phyloP scores from a whole-genome alignment of 257 asterid species.

The Solanum megistacrolobum region DNA sequence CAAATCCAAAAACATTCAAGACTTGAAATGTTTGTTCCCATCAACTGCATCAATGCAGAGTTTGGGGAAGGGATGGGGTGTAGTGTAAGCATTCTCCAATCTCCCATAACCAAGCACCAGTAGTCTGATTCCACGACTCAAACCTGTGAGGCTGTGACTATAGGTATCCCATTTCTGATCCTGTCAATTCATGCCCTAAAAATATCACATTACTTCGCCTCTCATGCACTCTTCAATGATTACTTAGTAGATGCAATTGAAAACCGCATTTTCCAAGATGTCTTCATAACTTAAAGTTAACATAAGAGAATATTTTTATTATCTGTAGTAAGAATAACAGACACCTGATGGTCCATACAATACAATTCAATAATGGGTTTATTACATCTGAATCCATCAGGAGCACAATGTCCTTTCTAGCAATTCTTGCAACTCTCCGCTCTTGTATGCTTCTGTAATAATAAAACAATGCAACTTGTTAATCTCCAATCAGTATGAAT shows the following conservation, averaged over 20 bases:
- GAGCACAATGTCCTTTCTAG: slow-evolving; percentile 59
- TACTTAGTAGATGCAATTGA: not conserved
- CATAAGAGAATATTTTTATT: not conserved
- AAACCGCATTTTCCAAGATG: not conserved
- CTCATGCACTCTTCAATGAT: not conserved
- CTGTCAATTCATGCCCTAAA: not conserved
- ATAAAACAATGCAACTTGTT: slow-evolving; percentile 7
- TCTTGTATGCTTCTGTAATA: slow-evolving; percentile 57
- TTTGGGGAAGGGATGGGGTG: not conserved
- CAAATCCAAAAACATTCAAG: not conserved
- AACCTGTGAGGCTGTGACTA: not conserved
- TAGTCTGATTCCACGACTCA: not conserved
- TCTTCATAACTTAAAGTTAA: not conserved
- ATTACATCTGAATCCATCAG: slow-evolving; percentile 4
- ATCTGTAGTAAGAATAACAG: not conserved
- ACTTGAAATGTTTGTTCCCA: not conserved
- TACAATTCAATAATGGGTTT: not conserved
- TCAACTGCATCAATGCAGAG: not conserved
- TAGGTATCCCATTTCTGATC: not conserved
- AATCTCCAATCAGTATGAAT: not conserved
- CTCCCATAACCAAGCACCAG: not conserved
- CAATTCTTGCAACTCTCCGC: slow-evolving; percentile 65
- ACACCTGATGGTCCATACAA: not conserved
- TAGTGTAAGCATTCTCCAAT: not conserved
- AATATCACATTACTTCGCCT: not conserved